These are phyloP conservation scores for Oxytropis ochrocephala DNA, from an alignment of 306 rosid species.

Conservation along the genomic window DNA sequence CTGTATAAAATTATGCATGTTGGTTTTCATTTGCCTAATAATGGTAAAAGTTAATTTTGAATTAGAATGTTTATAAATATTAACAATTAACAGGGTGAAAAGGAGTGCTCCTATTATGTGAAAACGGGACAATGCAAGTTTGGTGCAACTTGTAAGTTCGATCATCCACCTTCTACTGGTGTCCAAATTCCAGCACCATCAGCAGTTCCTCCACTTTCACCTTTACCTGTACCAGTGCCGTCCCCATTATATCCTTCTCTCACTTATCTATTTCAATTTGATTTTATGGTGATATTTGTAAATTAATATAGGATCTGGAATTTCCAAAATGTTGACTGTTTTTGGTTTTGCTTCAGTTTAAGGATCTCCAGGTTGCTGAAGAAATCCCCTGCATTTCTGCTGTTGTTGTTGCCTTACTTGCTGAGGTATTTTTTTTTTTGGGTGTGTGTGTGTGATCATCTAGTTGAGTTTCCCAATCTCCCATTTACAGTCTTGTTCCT, in stretches of 20 bases:
- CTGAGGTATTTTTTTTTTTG: slow-evolving; percentile 57
- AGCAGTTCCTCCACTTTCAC: slow-evolving; percentile 43
- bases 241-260: slow-evolving; percentile 57
- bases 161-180: slow-evolving; percentile 74
- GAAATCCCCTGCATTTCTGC: slow-evolving; percentile 98
- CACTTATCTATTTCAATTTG: too few relatives aligned
- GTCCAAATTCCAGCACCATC: slow-evolving; percentile 54
- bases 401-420: slow-evolving; percentile 90
- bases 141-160: slow-evolving; percentile 85
- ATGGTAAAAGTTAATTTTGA: not conserved
- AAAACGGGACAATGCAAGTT: slow-evolving; percentile 97
- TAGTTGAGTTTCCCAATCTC: slow-evolving; percentile 1
- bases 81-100: slow-evolving; percentile 74
- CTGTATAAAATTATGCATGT: not conserved
- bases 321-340: not conserved
- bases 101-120: slow-evolving; percentile 88
- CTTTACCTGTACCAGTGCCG: slow-evolving; percentile 46
- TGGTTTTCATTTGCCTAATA: slow-evolving; percentile 8
- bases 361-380: slow-evolving; percentile 91
- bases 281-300: too few relatives aligned
- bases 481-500: not conserved
- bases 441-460: not conserved
- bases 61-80: slow-evolving; percentile 11
- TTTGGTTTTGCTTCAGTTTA: slow-evolving; percentile 53
- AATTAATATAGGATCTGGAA: too few relatives aligned